phyloP scores from a whole-genome alignment of 106 monocot genomes.

The Iris macrosiphon region DNA sequence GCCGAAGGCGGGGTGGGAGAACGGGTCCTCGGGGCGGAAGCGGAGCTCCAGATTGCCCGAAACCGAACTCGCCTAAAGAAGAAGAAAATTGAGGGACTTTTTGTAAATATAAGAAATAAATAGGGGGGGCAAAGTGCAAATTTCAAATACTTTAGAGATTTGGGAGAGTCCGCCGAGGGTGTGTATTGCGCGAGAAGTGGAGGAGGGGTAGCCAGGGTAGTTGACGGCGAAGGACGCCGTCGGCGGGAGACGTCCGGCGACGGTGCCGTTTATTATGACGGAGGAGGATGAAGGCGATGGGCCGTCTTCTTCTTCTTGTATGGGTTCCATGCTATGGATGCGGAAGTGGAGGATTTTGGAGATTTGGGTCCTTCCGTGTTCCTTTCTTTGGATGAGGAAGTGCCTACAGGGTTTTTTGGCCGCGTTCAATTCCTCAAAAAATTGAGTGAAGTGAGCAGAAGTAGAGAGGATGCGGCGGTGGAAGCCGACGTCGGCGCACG shows the following conservation, averaged over 20 bases:
- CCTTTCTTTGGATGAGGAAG: too few relatives aligned
- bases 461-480: too few relatives aligned
- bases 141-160: slow-evolving; percentile 57
- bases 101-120: background rate
- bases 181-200: slow-evolving; percentile 57
- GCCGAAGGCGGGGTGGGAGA: slow-evolving; percentile 67
- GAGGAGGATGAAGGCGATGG: slow-evolving; percentile 6
- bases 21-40: slow-evolving; percentile 90
- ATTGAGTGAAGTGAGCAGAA: too few relatives aligned
- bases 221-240: slow-evolving; percentile 59
- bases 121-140: background rate
- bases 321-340: background rate
- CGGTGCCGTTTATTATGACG: slow-evolving; percentile 44
- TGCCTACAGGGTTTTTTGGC: too few relatives aligned
- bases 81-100: background rate
- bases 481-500: too few relatives aligned
- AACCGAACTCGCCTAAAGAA: slow-evolving; percentile 31
- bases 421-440: too few relatives aligned
- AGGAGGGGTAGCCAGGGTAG: slow-evolving; percentile 87
- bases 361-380: too few relatives aligned
- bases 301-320: background rate
- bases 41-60: slow-evolving; percentile 45
- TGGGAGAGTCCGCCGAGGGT: slow-evolving; percentile 71
- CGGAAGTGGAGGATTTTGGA: too few relatives aligned
- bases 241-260: slow-evolving; percentile 61